A percentile compares a stretch with the other conserved stretches of the same genome.
These are phyloP conservation scores for Caloboletus firmus DNA, from an alignment of 1,284 basidiomycete genomes.

Conservation along the genomic window DNA sequence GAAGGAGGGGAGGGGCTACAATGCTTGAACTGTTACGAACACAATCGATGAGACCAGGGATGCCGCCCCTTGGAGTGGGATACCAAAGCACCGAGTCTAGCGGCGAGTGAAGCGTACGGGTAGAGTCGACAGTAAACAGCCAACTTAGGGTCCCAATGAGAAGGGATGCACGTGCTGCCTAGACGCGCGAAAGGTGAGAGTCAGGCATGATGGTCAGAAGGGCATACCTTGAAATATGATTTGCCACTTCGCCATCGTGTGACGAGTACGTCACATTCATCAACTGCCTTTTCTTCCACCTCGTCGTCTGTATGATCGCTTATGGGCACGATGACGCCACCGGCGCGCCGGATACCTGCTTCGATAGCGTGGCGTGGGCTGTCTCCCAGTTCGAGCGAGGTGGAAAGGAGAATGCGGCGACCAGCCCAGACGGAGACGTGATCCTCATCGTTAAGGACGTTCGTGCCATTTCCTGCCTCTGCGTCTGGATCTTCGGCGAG, in stretches of 20 bases:
- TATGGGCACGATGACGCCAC: constrained; percentile 52
- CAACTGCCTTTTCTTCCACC: constrained; percentile 43
- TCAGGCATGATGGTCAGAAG: too few species aligned
- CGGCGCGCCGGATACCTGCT: constrained; percentile 54
- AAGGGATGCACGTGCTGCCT: constrained; percentile 36
- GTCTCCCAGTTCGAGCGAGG: constrained; percentile 51
- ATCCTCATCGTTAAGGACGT: constrained; percentile 14
- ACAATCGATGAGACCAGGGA: constrained; percentile 45
- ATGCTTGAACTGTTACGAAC: constrained; percentile 35
- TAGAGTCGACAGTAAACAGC: constrained; percentile 76
- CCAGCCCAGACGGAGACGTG: constrained; percentile 46
- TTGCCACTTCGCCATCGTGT: constrained; percentile 66
- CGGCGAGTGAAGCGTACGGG: constrained; percentile 62
- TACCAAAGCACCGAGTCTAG: constrained; percentile 62
- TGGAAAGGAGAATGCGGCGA: constrained; percentile 58
- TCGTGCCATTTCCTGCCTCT: background rate
- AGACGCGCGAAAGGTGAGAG: background rate
- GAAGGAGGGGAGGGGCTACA: background rate
- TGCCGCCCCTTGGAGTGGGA: constrained; percentile 46
- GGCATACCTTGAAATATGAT: constrained; percentile 63
- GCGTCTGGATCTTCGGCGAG: constrained; percentile 1
- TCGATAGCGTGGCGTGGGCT: constrained; percentile 55
- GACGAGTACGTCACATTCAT: constrained; percentile 65
- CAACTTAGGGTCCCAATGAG: constrained; percentile 78
- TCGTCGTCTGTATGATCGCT: constrained; percentile 35